A percentile compares a stretch with the other conserved stretches of the same genome.
phyloP scores from a whole-genome alignment of 2,329 filamentous ascomycete species.

The Talaromyces sp. region DNA sequence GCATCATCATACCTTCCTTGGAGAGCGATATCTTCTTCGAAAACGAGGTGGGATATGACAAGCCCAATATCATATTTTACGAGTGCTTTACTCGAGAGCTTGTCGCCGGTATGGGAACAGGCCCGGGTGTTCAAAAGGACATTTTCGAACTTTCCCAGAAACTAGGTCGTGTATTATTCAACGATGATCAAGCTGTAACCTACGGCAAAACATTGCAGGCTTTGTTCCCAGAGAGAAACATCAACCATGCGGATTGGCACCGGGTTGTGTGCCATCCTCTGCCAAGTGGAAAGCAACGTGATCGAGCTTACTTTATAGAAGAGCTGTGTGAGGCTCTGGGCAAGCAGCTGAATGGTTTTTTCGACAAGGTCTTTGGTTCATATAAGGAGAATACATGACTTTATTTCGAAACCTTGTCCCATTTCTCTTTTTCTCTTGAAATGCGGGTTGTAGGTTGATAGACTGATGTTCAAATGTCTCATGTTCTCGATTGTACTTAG shows the following conservation, averaged over 20 bases:
- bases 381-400: background rate
- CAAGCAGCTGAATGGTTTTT: background rate
- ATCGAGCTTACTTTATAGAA: background rate
- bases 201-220: background rate
- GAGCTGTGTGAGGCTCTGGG: background rate
- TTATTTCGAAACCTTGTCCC: background rate
- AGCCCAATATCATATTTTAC: slow-evolving; percentile 5
- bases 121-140: background rate
- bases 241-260: slow-evolving; percentile 5
- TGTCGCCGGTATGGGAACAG: background rate
- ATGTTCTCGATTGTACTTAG: background rate
- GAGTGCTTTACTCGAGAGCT: background rate
- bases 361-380: background rate
- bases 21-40: background rate
- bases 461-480: background rate
- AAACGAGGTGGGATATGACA: background rate
- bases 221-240: background rate
- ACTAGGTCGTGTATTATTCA: background rate
- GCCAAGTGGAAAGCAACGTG: background rate
- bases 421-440: background rate
- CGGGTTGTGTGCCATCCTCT: background rate
- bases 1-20: slow-evolving; percentile 3
- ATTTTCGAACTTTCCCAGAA: background rate
- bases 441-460: background rate
- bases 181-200: background rate